A percentile compares a stretch with the other conserved stretches of the same genome.
Evolutionary conservation across 495 filamentous ascomycete genomes (phyloP).

Genomic region (Neurospora sp.): DNA sequence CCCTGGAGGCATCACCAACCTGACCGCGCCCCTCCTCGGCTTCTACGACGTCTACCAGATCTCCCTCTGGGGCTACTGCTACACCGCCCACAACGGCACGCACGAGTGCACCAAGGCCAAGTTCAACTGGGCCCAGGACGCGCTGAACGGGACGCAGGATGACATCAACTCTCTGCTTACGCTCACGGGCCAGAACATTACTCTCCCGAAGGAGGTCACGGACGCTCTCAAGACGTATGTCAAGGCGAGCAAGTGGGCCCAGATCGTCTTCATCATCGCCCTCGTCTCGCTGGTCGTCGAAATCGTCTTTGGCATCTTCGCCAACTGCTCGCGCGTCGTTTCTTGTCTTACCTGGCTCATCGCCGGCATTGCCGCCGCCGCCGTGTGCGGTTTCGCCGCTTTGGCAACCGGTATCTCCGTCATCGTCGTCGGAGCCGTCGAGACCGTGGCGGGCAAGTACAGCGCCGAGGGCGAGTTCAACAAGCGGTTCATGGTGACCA

Average conservation of each 20-base stretch:
- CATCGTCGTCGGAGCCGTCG: conserved; percentile 58
- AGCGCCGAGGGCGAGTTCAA: conserved; percentile 54
- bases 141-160: conserved; percentile 44
- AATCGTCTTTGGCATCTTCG: conserved; percentile 69
- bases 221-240: conserved; percentile 61
- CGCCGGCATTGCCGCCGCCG: conserved; percentile 42
- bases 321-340: conserved; percentile 39
- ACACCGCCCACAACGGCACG: conserved; percentile 33
- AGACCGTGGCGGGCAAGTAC: conserved; percentile 53
- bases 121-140: conserved; percentile 68
- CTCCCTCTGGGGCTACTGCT: conserved; percentile 82
- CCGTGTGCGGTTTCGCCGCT: conserved; percentile 48
- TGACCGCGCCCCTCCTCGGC: conserved; percentile 43
- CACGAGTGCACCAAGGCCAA: conserved; percentile 48
- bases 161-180: conserved; percentile 35
- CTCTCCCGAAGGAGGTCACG: conserved; percentile 52
- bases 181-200: conserved; percentile 27
- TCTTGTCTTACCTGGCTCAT: conserved; percentile 40
- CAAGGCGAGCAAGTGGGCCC: conserved; percentile 69
- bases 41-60: conserved; percentile 73
- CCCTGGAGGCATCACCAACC: conserved; percentile 19
- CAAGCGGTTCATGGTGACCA: conserved; percentile 51
- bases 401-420: conserved; percentile 51
- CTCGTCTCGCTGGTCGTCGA: conserved; percentile 60
- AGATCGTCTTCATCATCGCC: conserved; percentile 63